Evolutionary conservation across 2,329 filamentous ascomycete genomes (phyloP).

Genomic region (Neopestalotiopsis sp.): DNA sequence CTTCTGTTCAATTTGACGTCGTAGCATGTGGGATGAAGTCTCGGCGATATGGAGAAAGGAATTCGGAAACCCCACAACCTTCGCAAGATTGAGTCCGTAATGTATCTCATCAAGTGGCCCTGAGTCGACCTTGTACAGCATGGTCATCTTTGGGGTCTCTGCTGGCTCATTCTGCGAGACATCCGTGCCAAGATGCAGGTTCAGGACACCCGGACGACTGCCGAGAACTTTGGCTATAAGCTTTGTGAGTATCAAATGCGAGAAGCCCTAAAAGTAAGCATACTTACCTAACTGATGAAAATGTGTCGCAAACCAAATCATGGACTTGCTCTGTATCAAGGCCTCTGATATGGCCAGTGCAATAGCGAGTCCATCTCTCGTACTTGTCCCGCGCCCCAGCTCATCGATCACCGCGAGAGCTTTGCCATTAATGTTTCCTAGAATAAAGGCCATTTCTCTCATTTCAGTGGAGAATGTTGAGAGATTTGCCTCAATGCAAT

Average conservation of each 20-base stretch:
- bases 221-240: constrained; percentile 70
- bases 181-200: constrained; percentile 79
- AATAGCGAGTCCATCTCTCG: constrained; percentile 85
- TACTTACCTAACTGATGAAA: constrained; percentile 74
- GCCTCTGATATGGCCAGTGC: constrained; percentile 90
- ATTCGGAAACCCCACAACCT: constrained; percentile 73
- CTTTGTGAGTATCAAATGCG: background rate
- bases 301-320: constrained; percentile 94
- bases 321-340: constrained; percentile 76
- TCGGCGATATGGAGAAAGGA: constrained; percentile 72
- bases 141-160: constrained; percentile 69
- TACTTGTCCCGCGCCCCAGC: constrained; percentile 88
- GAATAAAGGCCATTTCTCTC: constrained; percentile 93
- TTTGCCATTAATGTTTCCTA: constrained; percentile 77
- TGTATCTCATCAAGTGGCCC: constrained; percentile 74
- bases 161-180: constrained; percentile 53
- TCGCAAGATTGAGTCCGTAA: constrained; percentile 85
- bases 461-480: constrained; percentile 96
- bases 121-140: constrained; percentile 83
- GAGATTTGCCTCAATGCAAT: constrained; percentile 87
- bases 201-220: constrained; percentile 79
- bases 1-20: constrained; percentile 59
- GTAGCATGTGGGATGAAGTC: constrained; percentile 66
- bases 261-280: background rate
- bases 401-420: constrained; percentile 90